A percentile compares a stretch with the other conserved stretches of the same genome.
These are phyloP conservation scores for Fraxinus platypoda DNA, from an alignment of 305 asterid species.

Conservation along the genomic window DNA sequence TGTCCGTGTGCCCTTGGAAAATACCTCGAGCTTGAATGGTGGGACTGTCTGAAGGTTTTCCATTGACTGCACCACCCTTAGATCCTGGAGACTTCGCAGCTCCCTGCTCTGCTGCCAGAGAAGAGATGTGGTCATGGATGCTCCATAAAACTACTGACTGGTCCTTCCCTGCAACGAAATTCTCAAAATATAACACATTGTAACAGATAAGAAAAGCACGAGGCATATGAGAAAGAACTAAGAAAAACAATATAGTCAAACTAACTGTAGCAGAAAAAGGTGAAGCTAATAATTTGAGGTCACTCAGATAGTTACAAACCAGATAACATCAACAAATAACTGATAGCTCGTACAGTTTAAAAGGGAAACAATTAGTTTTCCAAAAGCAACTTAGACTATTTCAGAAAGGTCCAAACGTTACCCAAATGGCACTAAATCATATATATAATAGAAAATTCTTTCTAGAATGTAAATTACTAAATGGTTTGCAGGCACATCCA, in stretches of 20 bases:
- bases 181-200: not conserved
- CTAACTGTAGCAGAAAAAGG: not conserved
- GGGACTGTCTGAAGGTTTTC: too few relatives aligned
- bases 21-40: constrained; percentile 45
- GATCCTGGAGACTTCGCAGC: constrained; percentile 21
- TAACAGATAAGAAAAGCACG: too few relatives aligned
- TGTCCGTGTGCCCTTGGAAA: constrained; percentile 50
- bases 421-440: not conserved
- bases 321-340: not conserved
- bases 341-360: not conserved
- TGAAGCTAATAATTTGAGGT: not conserved
- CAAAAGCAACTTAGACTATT: not conserved
- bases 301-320: not conserved
- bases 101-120: constrained; percentile 40
- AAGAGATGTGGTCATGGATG: constrained; percentile 48
- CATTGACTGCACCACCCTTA: too few relatives aligned
- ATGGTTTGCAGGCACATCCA: not conserved
- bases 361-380: not conserved
- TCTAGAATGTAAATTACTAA: not conserved
- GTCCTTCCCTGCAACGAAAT: constrained; percentile 45
- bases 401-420: not conserved
- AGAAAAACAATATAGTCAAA: too few relatives aligned
- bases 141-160: constrained; percentile 52
- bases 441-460: not conserved
- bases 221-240: too few relatives aligned